phyloP scores from a whole-genome alignment of 371 early-diverging fungal species.

The Dichotomocladium elegans region DNA sequence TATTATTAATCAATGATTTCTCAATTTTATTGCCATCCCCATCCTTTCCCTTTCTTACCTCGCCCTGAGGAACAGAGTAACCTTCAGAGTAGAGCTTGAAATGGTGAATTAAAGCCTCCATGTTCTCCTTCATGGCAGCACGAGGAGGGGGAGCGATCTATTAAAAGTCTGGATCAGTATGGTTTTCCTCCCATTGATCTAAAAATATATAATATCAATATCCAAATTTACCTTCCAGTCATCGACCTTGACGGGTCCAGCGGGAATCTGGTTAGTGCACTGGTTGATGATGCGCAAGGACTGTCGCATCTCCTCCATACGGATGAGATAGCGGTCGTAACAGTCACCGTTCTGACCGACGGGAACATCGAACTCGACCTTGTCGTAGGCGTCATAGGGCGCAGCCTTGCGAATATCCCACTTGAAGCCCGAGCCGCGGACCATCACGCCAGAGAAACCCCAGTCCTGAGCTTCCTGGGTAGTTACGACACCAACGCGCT shows the following conservation, averaged over 20 bases:
- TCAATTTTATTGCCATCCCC: not conserved
- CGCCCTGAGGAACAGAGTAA: conserved; percentile 93
- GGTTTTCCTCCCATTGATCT: not conserved
- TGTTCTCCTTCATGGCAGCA: conserved; percentile 94
- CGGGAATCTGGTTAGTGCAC: conserved; percentile 93
- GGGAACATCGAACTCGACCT: conserved; percentile 95
- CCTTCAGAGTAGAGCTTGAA: conserved; percentile 98
- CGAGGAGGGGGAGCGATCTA: conserved; percentile 92
- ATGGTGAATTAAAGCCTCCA: conserved; percentile 98
- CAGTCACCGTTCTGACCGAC: conserved; percentile 94
- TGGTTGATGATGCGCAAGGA: conserved; percentile 91
- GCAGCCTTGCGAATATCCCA: conserved; percentile 94
- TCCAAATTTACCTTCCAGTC: conserved; percentile 72
- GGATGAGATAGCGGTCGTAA: conserved; percentile 93
- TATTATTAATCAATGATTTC: not conserved
- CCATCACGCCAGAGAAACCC: conserved; percentile 94
- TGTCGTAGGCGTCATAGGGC: conserved; percentile 95
- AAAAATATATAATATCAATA: too few relatives aligned
- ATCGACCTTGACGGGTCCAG: conserved; percentile 92
- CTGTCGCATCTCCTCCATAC: conserved; percentile 99
- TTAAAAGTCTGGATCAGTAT: too few relatives aligned
- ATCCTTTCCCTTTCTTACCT: conserved; percentile 3
- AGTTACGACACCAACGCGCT: conserved; percentile 84
- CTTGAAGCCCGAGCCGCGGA: conserved; percentile 89
- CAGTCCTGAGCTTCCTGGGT: conserved; percentile 86